Conservation (phyloP, 345 rosid species). For the Populus simonii region DNA sequence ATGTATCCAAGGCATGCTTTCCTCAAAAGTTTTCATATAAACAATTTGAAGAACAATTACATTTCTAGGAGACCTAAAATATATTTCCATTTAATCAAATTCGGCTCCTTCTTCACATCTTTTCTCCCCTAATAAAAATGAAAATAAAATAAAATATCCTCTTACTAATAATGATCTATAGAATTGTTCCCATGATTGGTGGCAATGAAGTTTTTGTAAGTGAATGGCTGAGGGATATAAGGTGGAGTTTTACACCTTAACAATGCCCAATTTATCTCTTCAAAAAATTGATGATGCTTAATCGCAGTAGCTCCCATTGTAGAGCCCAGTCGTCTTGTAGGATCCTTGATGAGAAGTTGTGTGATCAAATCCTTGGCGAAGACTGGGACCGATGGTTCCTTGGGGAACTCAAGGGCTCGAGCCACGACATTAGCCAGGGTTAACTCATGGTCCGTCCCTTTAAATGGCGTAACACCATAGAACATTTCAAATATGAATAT, state of each 20-base stretch:
- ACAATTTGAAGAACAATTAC: not conserved
- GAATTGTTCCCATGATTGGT: not conserved
- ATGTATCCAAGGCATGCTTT: not conserved
- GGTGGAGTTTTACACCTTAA: slow-evolving; percentile 56
- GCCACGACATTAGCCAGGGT: slow-evolving; percentile 63
- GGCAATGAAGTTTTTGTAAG: not conserved
- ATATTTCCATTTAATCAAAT: not conserved
- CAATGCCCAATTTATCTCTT: slow-evolving; percentile 61
- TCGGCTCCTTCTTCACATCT: not conserved
- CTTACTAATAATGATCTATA: not conserved
- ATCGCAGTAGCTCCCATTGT: slow-evolving; percentile 53
- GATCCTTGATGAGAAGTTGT: slow-evolving; percentile 54
- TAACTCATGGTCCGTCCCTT: slow-evolving; percentile 51
- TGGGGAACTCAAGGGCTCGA: slow-evolving; percentile 61
- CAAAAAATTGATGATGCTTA: slow-evolving; percentile 49
- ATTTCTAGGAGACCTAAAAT: not conserved
- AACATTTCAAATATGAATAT: slow-evolving; percentile 55
- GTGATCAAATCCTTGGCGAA: slow-evolving; percentile 50
- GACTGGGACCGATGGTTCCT: slow-evolving; percentile 44
- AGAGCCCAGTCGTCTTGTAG: slow-evolving; percentile 48
- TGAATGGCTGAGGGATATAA: slow-evolving; percentile 30
- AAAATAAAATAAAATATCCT: not conserved
- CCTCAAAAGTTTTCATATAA: not conserved
- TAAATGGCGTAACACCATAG: slow-evolving; percentile 55
- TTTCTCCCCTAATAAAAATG: not conserved